These are phyloP conservation scores for Lycium barbarum DNA, from an alignment of 257 asterid genomes.

Conservation along the genomic window DNA sequence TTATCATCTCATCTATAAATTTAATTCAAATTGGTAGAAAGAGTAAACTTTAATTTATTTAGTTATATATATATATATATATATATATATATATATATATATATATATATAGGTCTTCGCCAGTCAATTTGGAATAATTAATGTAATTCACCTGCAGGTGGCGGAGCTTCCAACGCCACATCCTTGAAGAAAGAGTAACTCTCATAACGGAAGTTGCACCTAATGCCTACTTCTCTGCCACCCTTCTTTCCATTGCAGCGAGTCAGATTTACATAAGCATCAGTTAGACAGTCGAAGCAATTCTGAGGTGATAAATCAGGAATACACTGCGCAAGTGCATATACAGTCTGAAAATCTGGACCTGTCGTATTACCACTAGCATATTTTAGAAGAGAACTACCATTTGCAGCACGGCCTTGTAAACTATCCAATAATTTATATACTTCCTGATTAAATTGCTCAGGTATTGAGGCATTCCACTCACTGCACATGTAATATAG, in stretches of 20 bases:
- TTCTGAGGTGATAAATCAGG: conserved; percentile 35
- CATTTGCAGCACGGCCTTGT: background rate
- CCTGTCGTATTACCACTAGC: conserved; percentile 19
- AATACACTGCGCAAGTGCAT: conserved; percentile 37
- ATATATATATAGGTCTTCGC: too few relatives aligned
- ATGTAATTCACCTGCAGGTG: background rate
- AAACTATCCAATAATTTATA: background rate
- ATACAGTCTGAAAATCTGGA: conserved; percentile 15
- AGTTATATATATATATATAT: too few relatives aligned
- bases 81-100: too few relatives aligned
- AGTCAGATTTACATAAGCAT: background rate
- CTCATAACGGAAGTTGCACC: conserved; percentile 36
- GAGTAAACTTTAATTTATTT: too few relatives aligned
- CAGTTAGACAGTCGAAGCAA: conserved; percentile 33
- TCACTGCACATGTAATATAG: background rate
- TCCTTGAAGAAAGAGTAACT: background rate
- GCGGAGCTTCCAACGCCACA: background rate
- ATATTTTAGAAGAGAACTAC: conserved; percentile 16
- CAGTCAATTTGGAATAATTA: too few relatives aligned
- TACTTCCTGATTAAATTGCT: background rate
- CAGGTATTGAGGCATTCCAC: background rate
- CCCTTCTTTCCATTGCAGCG: conserved; percentile 14
- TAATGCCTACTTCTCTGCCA: conserved; percentile 16
- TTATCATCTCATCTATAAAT: too few relatives aligned
- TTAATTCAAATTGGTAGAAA: too few relatives aligned